A percentile compares a stretch with the other conserved stretches of the same genome.
Conservation (phyloP, 129 eudicot genomes). For the Saussurea involucrata region DNA sequence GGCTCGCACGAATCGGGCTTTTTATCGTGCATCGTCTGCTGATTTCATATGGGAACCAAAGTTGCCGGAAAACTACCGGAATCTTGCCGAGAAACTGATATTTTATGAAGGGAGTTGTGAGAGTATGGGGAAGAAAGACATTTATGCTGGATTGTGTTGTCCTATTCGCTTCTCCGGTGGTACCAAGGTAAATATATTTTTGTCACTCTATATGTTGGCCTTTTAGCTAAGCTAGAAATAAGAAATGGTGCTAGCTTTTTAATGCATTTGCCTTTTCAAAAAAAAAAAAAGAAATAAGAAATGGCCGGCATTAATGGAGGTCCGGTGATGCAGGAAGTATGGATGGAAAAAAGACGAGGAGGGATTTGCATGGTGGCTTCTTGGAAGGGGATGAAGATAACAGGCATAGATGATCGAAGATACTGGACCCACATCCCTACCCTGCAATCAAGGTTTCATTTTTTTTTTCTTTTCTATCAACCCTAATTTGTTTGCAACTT, state of each 20-base stretch:
- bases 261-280: too few relatives aligned
- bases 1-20: constrained; percentile 36
- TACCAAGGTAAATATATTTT: constrained; percentile 46
- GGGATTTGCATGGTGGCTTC: constrained; percentile 61
- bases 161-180: constrained; percentile 49
- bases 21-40: constrained; percentile 59
- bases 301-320: not conserved
- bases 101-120: constrained; percentile 1
- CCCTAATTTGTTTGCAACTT: not conserved
- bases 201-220: too few relatives aligned
- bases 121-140: constrained; percentile 39
- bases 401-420: constrained; percentile 80
- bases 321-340: constrained; percentile 53
- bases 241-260: too few relatives aligned
- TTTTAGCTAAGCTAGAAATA: too few relatives aligned
- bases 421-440: constrained; percentile 66
- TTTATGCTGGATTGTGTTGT: constrained; percentile 51
- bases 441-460: constrained; percentile 63
- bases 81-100: constrained; percentile 45
- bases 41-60: constrained; percentile 70
- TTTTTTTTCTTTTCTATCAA: not conserved
- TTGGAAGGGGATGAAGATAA: constrained; percentile 78
- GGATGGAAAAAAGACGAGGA: constrained; percentile 72
- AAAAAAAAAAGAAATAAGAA: too few relatives aligned
- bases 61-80: constrained; percentile 55